Evolutionary conservation across 2,329 filamentous ascomycete species (phyloP).

Genomic region (Colletotrichum cuscutae): DNA sequence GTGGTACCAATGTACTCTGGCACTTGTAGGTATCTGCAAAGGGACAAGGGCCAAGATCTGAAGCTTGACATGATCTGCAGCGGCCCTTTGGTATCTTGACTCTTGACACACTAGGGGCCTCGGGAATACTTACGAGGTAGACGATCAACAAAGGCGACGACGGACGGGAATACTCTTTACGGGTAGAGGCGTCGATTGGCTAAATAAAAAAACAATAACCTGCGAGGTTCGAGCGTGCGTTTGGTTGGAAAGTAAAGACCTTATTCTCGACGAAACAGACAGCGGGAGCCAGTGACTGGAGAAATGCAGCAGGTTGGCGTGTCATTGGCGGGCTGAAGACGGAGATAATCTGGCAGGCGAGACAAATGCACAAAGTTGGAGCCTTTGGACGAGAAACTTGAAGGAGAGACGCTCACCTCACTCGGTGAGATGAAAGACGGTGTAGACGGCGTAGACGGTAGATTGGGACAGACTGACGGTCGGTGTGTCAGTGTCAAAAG

Average conservation of each 20-base stretch:
- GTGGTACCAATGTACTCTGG: conserved; percentile 2
- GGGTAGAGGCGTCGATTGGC: neutral
- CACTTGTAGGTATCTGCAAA: neutral
- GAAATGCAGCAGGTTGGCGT: neutral
- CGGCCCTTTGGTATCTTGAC: neutral
- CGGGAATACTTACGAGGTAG: neutral
- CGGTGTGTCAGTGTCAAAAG: neutral
- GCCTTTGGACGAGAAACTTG: too few species aligned
- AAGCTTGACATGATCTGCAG: conserved; percentile 25
- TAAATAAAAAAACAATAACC: too few species aligned
- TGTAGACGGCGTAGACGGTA: neutral
- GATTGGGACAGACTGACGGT: neutral
- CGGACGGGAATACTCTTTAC: neutral
- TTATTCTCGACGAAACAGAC: neutral
- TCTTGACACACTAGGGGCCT: neutral
- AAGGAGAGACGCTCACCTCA: too few species aligned
- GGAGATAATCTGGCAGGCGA: too few species aligned
- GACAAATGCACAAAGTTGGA: too few species aligned
- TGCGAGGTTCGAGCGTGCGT: neutral
- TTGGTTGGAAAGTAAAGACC: neutral
- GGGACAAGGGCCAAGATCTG: conserved; percentile 17
- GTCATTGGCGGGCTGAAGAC: neutral
- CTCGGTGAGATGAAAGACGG: neutral
- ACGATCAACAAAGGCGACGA: neutral
- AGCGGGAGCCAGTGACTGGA: neutral